Percentiles rank a stretch among this genome's conserved stretches.
These are phyloP conservation scores for Ceratocystis lukuohia DNA, from an alignment of 2,329 filamentous ascomycete genomes.

Conservation along the genomic window DNA sequence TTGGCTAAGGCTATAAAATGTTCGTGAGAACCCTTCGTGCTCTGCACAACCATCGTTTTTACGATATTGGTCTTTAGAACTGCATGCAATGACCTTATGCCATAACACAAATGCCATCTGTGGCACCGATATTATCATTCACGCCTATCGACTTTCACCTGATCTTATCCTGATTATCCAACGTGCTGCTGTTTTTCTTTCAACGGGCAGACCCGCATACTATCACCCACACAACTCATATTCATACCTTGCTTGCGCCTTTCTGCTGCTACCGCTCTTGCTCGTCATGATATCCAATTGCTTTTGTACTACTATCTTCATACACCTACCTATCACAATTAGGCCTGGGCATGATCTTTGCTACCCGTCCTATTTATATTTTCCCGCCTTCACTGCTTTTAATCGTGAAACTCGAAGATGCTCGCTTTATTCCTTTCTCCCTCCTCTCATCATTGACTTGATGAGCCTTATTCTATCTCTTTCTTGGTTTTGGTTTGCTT, in stretches of 20 bases:
- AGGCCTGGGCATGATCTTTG: too few species aligned
- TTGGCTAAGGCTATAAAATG: background rate
- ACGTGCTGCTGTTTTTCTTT: background rate
- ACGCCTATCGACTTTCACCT: background rate
- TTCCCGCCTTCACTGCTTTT: background rate
- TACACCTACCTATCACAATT: background rate
- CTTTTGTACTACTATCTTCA: slow-evolving; percentile 17
- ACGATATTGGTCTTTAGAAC: background rate
- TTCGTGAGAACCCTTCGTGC: background rate
- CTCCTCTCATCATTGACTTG: background rate
- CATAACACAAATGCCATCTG: too few species aligned
- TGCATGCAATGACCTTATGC: too few species aligned
- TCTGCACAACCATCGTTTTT: background rate
- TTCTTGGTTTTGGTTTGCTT: background rate
- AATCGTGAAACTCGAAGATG: background rate
- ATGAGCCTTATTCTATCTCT: background rate
- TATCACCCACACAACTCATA: background rate
- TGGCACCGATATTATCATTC: too few species aligned
- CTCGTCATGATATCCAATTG: slow-evolving; percentile 15
- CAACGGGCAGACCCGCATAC: background rate
- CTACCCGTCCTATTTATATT: background rate
- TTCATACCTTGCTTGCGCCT: background rate
- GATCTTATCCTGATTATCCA: background rate
- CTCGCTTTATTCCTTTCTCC: background rate
- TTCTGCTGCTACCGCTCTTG: slow-evolving; percentile 1